Base-by-base conservation (phyloP, 1,284 basidiomycete genomes). In the Cutaneotrichosporon daszewskae region DNA sequence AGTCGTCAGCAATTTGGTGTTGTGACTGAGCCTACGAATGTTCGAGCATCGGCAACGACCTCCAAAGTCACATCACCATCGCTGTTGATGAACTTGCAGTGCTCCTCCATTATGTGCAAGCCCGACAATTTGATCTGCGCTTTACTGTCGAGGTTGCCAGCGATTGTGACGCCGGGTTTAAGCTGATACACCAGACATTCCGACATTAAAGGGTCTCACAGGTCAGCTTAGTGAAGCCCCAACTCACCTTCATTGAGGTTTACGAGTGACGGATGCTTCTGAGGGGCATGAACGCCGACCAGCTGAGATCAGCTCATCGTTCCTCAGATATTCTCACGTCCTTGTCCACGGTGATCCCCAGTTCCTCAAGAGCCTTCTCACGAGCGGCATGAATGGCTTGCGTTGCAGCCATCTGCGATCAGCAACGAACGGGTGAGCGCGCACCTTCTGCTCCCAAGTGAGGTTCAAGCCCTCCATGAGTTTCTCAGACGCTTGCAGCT, bases 321-420 rank as follows among this genome's bases (percentile, higher is more conserved):
- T 8, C n/a, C 2, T 16, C 10, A 24, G 1, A 12, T 22, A 8
- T 5, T 46, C 58, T 54, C 32, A 62, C 79, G 62, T 91, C 86
- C 78, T 92, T 96, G 72, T 97, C 92, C 47, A 98, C 89, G 28
- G 88, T 87, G 67, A 98, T 97, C 38, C 94, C 94, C 51, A 98
- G 74, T 72, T 97, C 94, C 72, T 98, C 95, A 37, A 98, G 73
- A 4, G 94, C 95, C 75, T 91, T 84, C 74, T 98, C 94, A 51
- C 94, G 80, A 73, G 97, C 90, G 61, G 86, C 87, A 72, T 97
- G 92, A 32, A 97, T 89, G 65, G 87, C 85, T 65, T 94, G 87
- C 13, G 94, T 97, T 65, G 87, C 81, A 56, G 76, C 72, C 75
- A 98, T 60, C 53, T 49, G 33, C 14, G 18, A n/a, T 47, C 42